phyloP scores from a whole-genome alignment of 495 filamentous ascomycete genomes.

The Tuber calosporum region DNA sequence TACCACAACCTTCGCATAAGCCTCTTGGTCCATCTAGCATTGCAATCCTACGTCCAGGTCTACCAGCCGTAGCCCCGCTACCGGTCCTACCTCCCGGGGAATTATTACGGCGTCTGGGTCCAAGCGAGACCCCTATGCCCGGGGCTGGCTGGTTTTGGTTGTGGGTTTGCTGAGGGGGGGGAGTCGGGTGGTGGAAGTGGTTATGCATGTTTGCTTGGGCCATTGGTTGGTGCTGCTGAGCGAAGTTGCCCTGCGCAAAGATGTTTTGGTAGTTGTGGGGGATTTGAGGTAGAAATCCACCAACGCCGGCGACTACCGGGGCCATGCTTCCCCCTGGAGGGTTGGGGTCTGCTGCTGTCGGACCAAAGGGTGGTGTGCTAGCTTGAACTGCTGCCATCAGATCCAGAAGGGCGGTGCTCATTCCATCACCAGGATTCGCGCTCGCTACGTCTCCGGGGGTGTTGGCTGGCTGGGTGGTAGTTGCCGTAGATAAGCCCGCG shows the following conservation, averaged over 20 bases:
- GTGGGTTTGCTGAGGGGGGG: constrained; percentile 11
- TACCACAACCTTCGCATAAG: constrained; percentile 35
- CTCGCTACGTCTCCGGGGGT: background rate
- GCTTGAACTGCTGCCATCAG: constrained; percentile 1
- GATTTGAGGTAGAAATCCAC: background rate
- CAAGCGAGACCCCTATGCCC: constrained; percentile 11
- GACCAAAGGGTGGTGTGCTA: background rate
- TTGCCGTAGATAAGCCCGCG: background rate
- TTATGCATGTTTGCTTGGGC: background rate
- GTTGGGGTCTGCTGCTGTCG: background rate
- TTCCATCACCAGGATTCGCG: background rate
- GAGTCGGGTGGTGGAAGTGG: background rate
- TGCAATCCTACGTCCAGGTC: constrained; percentile 32
- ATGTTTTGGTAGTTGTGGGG: constrained; percentile 1
- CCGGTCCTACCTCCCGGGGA: constrained; percentile 28
- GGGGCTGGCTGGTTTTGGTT: constrained; percentile 10
- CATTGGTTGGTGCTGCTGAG: background rate
- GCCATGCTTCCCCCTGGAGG: background rate
- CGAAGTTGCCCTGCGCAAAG: background rate
- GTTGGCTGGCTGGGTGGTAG: background rate
- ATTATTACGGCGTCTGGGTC: constrained; percentile 28
- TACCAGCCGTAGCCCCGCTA: constrained; percentile 16
- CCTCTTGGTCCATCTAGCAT: constrained; percentile 40
- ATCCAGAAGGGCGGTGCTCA: background rate
- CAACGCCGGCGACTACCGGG: background rate